Base-by-base conservation (phyloP, 2,329 filamentous ascomycete species). In the Exophiala alcalophila region DNA sequence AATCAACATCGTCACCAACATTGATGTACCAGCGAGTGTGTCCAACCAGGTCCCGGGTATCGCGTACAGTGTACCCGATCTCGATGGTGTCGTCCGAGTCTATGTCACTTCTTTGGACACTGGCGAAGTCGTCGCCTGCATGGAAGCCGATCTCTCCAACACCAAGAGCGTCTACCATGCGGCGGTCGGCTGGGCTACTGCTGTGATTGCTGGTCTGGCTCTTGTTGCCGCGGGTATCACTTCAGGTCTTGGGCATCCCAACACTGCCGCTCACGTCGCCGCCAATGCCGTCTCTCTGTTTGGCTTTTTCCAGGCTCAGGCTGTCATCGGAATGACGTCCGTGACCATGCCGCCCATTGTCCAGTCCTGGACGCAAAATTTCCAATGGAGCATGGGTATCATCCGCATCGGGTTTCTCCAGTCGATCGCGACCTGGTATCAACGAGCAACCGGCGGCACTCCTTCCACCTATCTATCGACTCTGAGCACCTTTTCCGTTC, bases 381-480 rank as follows among this genome's bases (percentile, higher is more conserved):
- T 97, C 70, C 86, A 94, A 62, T 97, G 91, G 91, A 94, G 84
- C 60, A 92, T 97, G 87, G 91, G 91, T 57, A 89, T 97, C 58
- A 94, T 97, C 58, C 78, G 79, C 37, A 76, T 96, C 28, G 74
- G 73, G n/a, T 96, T 94, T 64, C 78, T 96, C 69, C 88, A 97
- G 69, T 74, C 73, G 33, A 86, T 95, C 59, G 86, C 87, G 49
- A 94, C 89, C 24, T 97, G 91, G 91, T 97, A 96, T 63, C 90
- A 95, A 68, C 85, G 90, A 49, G 79, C 91, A 3, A 97, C 91
- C 2, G 91, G 91, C 39, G 91, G 91, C 51, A 88, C 78, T 1
- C 86, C 91, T 0, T 82, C 87, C 3, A 85, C 80, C 11, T 74
- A 94, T 23, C 78, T 96, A 31, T 84, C 87, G 52, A 81, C 80